These are phyloP conservation scores for Fusarium gaditjirri DNA, from an alignment of 2,329 filamentous ascomycete genomes.

Conservation along the genomic window DNA sequence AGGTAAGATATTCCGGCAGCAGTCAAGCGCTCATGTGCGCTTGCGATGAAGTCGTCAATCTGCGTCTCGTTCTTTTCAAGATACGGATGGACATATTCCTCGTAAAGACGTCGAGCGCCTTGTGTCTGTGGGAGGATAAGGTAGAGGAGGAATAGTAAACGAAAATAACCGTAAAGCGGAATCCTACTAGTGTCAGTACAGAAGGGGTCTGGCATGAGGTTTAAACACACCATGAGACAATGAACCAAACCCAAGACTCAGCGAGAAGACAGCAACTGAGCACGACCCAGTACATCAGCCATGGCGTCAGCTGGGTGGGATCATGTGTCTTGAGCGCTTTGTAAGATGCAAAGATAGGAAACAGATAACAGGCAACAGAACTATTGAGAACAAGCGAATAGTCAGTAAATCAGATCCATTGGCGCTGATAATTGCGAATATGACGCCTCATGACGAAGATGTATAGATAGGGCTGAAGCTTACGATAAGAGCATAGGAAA, in stretches of 20 bases:
- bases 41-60: constrained; percentile 91
- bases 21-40: constrained; percentile 81
- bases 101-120: constrained; percentile 87
- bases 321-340: constrained; percentile 95
- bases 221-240: constrained; percentile 73
- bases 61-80: constrained; percentile 85
- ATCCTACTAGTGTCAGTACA: constrained; percentile 63
- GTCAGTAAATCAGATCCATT: constrained; percentile 25
- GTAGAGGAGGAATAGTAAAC: constrained; percentile 88
- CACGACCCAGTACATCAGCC: constrained; percentile 99
- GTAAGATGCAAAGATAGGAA: constrained; percentile 96
- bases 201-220: not conserved
- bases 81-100: constrained; percentile 87
- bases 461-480: constrained; percentile 52
- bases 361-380: constrained; percentile 87
- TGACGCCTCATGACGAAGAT: constrained; percentile 37
- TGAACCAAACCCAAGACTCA: constrained; percentile 89
- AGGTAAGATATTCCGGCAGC: constrained; percentile 80
- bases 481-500: constrained; percentile 82
- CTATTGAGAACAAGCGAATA: constrained; percentile 56
- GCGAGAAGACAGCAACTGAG: constrained; percentile 82
- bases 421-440: constrained; percentile 1
- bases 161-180: constrained; percentile 93
- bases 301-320: constrained; percentile 89
- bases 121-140: constrained; percentile 98